These are phyloP conservation scores for Candida neerlandica DNA, from an alignment of 1,139 yeast genomes.

Conservation along the genomic window DNA sequence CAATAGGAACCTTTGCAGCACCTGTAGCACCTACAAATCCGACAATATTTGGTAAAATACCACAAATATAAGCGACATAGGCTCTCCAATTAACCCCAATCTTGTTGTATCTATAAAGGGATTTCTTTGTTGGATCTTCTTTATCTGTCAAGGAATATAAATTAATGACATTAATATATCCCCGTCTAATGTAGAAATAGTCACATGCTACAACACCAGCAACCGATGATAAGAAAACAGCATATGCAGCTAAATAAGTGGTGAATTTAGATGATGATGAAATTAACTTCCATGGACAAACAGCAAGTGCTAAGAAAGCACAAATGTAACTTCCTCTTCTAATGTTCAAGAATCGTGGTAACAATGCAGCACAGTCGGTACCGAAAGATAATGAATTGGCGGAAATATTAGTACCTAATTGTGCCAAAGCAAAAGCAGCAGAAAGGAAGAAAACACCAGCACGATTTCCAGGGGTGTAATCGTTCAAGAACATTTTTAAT, in stretches of 20 bases:
- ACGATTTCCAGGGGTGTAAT: conserved; percentile 58
- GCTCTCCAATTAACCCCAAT: conserved; percentile 84
- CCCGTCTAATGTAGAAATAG: conserved; percentile 76
- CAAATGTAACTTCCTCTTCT: conserved; percentile 83
- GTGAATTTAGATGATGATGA: conserved; percentile 77
- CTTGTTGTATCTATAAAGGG: conserved; percentile 60
- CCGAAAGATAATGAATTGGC: conserved; percentile 91
- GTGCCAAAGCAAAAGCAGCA: conserved; percentile 79
- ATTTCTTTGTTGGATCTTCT: conserved; percentile 28
- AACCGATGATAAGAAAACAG: conserved; percentile 83
- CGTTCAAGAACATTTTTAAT: conserved; percentile 62
- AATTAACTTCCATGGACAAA: conserved; percentile 88
- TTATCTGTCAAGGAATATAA: conserved; percentile 52
- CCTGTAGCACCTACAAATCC: conserved; percentile 88
- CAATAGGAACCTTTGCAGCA: conserved; percentile 65
- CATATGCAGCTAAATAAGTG: conserved; percentile 80
- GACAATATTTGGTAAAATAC: conserved; percentile 79
- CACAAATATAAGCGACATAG: conserved; percentile 67
- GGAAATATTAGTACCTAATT: conserved; percentile 85
- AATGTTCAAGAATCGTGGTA: conserved; percentile 77
- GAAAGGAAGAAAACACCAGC: conserved; percentile 87
- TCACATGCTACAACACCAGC: conserved; percentile 84
- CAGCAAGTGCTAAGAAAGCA: conserved; percentile 73
- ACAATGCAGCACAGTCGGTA: conserved; percentile 82
- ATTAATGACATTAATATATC: conserved; percentile 64